Conservation (phyloP, 139 green algal genomes). For the Zygnema cylindricum region DNA sequence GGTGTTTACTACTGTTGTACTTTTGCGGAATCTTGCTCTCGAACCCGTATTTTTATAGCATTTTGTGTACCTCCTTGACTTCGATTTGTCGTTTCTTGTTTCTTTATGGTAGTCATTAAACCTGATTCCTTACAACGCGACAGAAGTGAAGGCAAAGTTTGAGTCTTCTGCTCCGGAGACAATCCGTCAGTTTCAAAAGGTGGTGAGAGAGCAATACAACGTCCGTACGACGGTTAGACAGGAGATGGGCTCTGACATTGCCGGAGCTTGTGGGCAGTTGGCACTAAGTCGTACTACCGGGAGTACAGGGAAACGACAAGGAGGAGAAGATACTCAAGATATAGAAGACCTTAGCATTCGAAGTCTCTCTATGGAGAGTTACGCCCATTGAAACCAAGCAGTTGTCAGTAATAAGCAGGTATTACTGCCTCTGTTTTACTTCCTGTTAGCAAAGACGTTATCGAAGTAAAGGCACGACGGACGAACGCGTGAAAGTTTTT, state of each 20-base stretch:
- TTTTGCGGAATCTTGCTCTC: too few species aligned
- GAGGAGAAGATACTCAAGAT: background rate
- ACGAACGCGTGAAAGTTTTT: too few species aligned
- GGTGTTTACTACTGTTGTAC: too few species aligned
- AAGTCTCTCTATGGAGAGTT: background rate
- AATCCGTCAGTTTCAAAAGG: conserved; percentile 72
- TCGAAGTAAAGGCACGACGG: too few species aligned
- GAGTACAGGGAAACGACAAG: too few species aligned
- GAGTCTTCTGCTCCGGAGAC: conserved; percentile 25
- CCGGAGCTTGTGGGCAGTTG: conserved; percentile 87
- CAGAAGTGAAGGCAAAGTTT: conserved; percentile 41
- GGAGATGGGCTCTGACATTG: conserved; percentile 91
- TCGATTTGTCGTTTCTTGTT: too few species aligned
- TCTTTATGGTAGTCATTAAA: conserved; percentile 87
- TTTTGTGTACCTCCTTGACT: too few species aligned
- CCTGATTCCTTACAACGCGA: conserved; percentile 92
- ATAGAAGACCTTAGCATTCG: background rate
- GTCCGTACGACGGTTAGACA: conserved; percentile 82
- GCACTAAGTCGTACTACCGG: conserved; percentile 17
- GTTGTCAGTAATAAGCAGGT: too few species aligned
- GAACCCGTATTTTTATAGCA: too few species aligned
- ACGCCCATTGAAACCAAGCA: too few species aligned
- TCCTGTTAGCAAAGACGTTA: too few species aligned
- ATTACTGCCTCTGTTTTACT: too few species aligned
- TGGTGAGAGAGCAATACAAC: conserved; percentile 76